Evolutionary conservation across 2,329 filamentous ascomycete genomes (phyloP), one percentile per base, ranked within the genome.

Genomic region (Colletotrichum neosansevieriae): DNA sequence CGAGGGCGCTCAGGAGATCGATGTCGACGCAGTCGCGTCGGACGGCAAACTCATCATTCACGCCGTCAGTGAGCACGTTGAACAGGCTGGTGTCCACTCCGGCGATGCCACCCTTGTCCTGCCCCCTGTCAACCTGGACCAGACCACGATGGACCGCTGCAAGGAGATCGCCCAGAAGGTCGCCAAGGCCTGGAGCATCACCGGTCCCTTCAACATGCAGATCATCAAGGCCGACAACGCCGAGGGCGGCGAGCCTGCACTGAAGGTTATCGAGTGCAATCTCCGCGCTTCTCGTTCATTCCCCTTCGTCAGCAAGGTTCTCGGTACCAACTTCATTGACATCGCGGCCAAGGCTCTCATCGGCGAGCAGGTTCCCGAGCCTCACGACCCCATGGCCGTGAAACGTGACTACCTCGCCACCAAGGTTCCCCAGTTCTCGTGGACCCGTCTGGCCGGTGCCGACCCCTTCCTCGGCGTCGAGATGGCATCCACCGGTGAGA

Each of bases 201-300:
- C 94, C 19, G 96, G 96, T 63, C 96, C 96, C 67, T 99, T 98
- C 89, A 99, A 99, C 88, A 98, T 99, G 95, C 96, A 99, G 79
- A 97, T 99, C 82, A 98, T 99, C 88, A 97, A 97, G 85, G 94
- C 92, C 40, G 86, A 93, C 12, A 85, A 92, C 75, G 89, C 91
- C 36, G 90, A 93, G 67, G 92, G 92, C 66, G 91, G 91, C 63
- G 88, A 91, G 76, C 89, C 92, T 38, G 85, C 88, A 32, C 88
- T 98, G 72, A 98, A 98, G 86, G 95, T 98, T 76, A 98, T 98
- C 71, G 95, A 98, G 83, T 98, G 95, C 85, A 98, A 98, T 81
- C 90, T 98, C 71, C 95, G 95, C 79, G 96, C 95, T 65, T 98
- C 95, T 69, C 94, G 95, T 71, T 98, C 95, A 1, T 98, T 98